Conservation (phyloP, 2,329 filamentous ascomycete species). For the Apiospora rasikravindrae region DNA sequence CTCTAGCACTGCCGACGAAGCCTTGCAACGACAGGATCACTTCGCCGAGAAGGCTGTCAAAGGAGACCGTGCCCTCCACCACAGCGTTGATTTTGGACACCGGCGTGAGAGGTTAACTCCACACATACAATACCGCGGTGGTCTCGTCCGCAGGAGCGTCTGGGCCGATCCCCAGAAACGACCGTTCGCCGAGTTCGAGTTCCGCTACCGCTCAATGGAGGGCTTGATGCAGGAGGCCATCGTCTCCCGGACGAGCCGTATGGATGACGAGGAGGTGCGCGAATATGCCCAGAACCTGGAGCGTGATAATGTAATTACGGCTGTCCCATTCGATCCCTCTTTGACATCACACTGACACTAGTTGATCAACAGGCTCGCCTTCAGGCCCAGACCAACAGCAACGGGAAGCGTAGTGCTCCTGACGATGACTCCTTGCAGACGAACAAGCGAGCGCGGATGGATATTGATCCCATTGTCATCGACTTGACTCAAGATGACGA, state of each 20-base stretch:
- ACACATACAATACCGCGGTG: background rate
- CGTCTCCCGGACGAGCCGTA: background rate
- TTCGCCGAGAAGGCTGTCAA: conserved; percentile 18
- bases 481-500: background rate
- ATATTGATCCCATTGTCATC: background rate
- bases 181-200: conserved; percentile 16
- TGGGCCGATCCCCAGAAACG: conserved; percentile 3
- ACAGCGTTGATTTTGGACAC: background rate
- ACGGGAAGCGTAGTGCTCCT: background rate
- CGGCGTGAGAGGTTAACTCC: background rate
- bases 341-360: background rate
- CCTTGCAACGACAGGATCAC: background rate
- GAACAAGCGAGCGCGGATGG: background rate
- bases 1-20: background rate
- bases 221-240: conserved; percentile 12
- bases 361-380: background rate
- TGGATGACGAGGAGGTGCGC: background rate
- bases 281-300: conserved; percentile 1
- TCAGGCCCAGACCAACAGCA: background rate
- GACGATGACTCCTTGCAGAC: background rate
- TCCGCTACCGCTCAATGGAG: conserved; percentile 13
- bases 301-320: background rate
- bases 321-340: background rate
- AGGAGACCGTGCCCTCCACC: background rate
- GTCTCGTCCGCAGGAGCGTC: background rate